Evolutionary conservation across 106 monocot genomes (phyloP).

Genomic region (Chionographis japonica): DNA sequence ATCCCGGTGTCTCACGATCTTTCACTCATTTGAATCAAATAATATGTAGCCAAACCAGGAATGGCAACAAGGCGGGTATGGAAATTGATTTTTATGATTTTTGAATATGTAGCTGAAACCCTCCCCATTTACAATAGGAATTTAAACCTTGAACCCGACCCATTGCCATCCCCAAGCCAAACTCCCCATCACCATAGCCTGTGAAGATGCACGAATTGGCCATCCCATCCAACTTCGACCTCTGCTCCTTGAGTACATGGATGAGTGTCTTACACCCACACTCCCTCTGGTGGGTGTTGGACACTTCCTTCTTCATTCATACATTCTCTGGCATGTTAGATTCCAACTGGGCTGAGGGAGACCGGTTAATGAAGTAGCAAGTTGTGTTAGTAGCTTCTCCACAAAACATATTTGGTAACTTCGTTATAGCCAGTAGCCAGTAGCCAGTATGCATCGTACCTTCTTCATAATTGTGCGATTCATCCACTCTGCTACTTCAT

Average conservation of each 20-base stretch:
- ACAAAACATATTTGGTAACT: not conserved
- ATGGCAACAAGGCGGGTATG: too few species aligned
- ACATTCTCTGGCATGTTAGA: too few species aligned
- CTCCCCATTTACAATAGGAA: too few species aligned
- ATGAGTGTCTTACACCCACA: not conserved
- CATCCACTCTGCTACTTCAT: constrained; percentile 1
- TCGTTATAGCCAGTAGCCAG: too few species aligned
- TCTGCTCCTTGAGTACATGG: too few species aligned
- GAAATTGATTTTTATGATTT: too few species aligned
- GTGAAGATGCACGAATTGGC: not conserved
- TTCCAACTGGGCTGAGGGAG: too few species aligned
- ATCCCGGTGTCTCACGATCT: not conserved
- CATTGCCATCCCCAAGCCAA: too few species aligned
- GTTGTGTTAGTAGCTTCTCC: not conserved
- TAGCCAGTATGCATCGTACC: not conserved
- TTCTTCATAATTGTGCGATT: not conserved
- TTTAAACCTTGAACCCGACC: too few species aligned
- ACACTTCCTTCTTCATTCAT: too few species aligned
- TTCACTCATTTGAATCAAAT: not conserved
- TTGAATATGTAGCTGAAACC: too few species aligned
- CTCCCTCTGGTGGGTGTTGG: not conserved
- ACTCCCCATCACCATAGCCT: not conserved
- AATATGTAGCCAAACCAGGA: not conserved
- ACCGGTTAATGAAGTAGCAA: too few species aligned
- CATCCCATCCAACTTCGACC: not conserved